These are phyloP conservation scores for Leucoagaricus sp. DNA, from an alignment of 1,284 basidiomycete genomes.

Conservation along the genomic window DNA sequence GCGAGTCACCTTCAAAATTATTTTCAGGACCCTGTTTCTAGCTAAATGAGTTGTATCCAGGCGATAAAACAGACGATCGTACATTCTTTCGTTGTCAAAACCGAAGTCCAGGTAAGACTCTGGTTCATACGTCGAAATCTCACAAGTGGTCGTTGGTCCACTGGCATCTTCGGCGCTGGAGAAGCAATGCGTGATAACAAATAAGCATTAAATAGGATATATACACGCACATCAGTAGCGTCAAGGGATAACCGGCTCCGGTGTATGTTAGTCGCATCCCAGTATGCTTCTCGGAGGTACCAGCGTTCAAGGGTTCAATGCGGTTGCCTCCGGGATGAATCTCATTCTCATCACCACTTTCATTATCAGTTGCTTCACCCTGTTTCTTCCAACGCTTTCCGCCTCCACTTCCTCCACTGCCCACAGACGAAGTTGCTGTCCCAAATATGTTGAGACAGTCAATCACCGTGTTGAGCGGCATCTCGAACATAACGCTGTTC, in stretches of 20 bases:
- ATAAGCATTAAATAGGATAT: slow-evolving; percentile 2
- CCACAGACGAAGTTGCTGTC: slow-evolving; percentile 51
- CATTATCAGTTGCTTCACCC: slow-evolving; percentile 28
- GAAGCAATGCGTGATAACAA: background rate
- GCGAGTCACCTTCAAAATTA: slow-evolving; percentile 74
- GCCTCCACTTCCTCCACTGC: slow-evolving; percentile 27
- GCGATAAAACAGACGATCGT: slow-evolving; percentile 10
- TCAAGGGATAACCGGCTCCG: slow-evolving; percentile 80
- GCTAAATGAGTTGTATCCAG: background rate
- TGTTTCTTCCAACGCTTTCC: slow-evolving; percentile 48
- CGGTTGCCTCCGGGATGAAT: slow-evolving; percentile 17
- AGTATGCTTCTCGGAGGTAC: slow-evolving; percentile 63
- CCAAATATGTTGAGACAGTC: slow-evolving; percentile 94
- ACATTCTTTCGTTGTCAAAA: slow-evolving; percentile 72
- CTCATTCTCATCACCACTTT: slow-evolving; percentile 14
- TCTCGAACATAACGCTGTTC: slow-evolving; percentile 66
- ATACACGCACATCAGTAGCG: slow-evolving; percentile 71
- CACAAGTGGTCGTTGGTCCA: slow-evolving; percentile 88
- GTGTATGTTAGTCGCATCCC: slow-evolving; percentile 85
- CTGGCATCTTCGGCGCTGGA: slow-evolving; percentile 78
- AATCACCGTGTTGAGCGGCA: slow-evolving; percentile 80
- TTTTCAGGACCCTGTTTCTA: slow-evolving; percentile 65
- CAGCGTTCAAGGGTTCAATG: slow-evolving; percentile 56
- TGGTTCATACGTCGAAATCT: slow-evolving; percentile 85
- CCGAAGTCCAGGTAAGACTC: slow-evolving; percentile 81